Evolutionary conservation across 1,139 yeast genomes (phyloP), one percentile per base, ranked within the genome.

Genomic region (Kurtzmaniella quercitrusa): DNA sequence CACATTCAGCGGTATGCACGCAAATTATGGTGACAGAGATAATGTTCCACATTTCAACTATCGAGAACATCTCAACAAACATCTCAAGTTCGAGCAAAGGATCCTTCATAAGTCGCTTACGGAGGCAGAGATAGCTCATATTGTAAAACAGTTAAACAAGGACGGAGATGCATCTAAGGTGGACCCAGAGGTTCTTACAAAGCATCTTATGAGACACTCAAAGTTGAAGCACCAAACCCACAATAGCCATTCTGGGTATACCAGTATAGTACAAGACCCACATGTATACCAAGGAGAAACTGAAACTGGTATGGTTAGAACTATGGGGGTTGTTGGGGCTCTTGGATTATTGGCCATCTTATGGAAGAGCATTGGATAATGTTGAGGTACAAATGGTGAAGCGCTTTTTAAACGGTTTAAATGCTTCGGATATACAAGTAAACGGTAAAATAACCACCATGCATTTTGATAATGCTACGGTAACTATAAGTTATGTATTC

Each of bases 31-130:
- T 2, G 74, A 77, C 48, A 60, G 83, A 45, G 62, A 50, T 46
- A 86, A 81, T 51, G 93, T 85, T 5, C 91, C 93, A 1, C 94
- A 86, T 63, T 86, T 86, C 52, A 85, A 86, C 59, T 82, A 77
- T 54, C 77, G 80, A 49, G 72, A 71, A 51, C 94, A 86, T 59
- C 67, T 80, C 28, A 62, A 68, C 33, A 77, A 79, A 46, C 85
- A 84, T 50, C 66, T 79, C 45, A 76, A 82, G 54, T 78, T 81
- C 56, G 94, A 85, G 51, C 77, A 74, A 50, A 58, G 82, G 16
- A 63, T 76, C 47, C 66, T 76, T 46, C 68, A 67, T 44, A 71
- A 69, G 46, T 63, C 65, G 32, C 43, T 65, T 12, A 55, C 68
- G 3, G 59, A 57, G 12, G 65, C 53, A 22, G 70, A 68, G 28